Evolutionary conservation across 768 basidiomycete species (phyloP), one percentile per base, ranked within the genome.

Genomic region (Russula vinacea): DNA sequence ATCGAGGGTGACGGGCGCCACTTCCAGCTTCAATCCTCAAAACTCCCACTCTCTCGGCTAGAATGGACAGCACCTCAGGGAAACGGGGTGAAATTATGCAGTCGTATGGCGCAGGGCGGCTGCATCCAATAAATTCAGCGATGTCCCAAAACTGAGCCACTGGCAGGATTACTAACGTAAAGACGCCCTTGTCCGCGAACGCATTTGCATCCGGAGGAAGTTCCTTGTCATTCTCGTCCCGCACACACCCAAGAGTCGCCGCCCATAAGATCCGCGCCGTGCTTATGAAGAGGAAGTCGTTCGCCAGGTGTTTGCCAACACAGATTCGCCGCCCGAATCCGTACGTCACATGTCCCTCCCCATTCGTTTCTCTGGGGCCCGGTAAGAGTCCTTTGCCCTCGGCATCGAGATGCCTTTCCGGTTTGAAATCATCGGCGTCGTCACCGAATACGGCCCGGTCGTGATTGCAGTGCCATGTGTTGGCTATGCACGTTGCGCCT

Each of bases 401-500:
- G 26, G 60, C 67, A 37, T 73, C 67, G 8, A 75, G 65, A 57
- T 69, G 67, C 16, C 74, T 54, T 29, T 60, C 66, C 68, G 72
- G 53, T 29, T 55, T 53, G 64, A 73, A 73, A n/a, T 58, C 29
- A 13, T 64, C 67, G 0, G 55, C 69, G 33, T 74, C 70, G 2
- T 58, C 55, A 9, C 71, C 72, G 49, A 71, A 74, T 19, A 73
- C 56, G 2, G 67, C 63, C 17, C 62, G 64, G 40, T 73, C 69
- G 35, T 62, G 65, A 56, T 73, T 71, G 42, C 71, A 65, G 29
- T 62, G 60, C 57, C 53, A 76, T 56, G 70, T 62, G 55, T 76
- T 76, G 14, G 67, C 70, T 24, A 76, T 61, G 22, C 76, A 67
- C 1, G 74, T 70, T 1, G 76, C 73, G 10, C 75, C 77, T 37